Percentiles rank a stretch among this genome's conserved stretches.
Evolutionary conservation across 371 early-diverging fungal genomes (phyloP).

Genomic region (Mortierella sp.): DNA sequence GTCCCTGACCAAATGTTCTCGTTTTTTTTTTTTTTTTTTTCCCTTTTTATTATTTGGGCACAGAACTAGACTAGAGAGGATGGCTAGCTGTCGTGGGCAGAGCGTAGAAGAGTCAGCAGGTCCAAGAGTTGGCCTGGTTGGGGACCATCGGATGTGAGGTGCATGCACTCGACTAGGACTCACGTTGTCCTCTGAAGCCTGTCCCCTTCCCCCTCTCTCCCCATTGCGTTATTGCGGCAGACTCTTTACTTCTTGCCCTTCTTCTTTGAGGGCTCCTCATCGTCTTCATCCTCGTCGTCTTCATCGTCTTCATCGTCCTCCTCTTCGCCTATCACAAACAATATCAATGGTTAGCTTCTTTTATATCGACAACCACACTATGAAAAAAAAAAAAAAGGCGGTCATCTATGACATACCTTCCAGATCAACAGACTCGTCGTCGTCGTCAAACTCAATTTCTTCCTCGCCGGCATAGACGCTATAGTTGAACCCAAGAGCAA

Average conservation of each 20-base stretch:
- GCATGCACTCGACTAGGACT: no score
- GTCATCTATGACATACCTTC: conserved; percentile 13
- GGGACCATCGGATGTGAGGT: no score
- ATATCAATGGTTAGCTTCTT: no score
- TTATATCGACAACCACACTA: background rate
- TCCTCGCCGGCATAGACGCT: conserved; percentile 23
- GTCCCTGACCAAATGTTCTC: no score
- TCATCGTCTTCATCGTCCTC: conserved; percentile 34
- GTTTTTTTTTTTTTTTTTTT: no score
- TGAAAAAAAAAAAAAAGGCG: conserved; percentile 4
- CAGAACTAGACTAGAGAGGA: no score
- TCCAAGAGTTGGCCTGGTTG: no score
- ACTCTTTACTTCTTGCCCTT: conserved; percentile 47
- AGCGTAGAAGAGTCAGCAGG: no score
- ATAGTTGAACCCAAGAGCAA: conserved; percentile 1
- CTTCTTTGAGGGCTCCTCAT: conserved; percentile 49
- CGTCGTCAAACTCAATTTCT: conserved; percentile 22
- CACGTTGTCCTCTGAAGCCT: background rate
- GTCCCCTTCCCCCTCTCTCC: background rate
- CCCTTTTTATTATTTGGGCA: background rate
- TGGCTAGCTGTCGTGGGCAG: no score
- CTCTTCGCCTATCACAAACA: conserved; percentile 11
- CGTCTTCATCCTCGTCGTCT: conserved; percentile 40
- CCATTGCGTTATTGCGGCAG: background rate
- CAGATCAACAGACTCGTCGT: conserved; percentile 39